Conservation (phyloP, 2,329 filamentous ascomycete genomes). For the Mariannaea sp. region DNA sequence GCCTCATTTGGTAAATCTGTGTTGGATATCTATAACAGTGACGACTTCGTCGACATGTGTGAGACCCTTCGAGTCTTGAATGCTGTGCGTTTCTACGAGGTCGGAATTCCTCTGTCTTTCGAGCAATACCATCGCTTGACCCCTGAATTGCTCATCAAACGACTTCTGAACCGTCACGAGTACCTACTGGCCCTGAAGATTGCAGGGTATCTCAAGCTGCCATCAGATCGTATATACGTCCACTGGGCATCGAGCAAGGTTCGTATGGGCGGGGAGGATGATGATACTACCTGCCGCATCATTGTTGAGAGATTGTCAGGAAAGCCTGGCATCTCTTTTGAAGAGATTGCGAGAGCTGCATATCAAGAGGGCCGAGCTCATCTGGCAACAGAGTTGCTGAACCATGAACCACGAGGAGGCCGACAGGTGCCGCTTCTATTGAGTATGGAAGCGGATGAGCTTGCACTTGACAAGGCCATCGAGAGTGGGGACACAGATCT, state of each 20-base stretch:
- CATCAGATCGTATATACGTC: constrained; percentile 89
- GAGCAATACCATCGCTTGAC: constrained; percentile 93
- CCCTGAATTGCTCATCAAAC: constrained; percentile 82
- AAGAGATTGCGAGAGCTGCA: constrained; percentile 88
- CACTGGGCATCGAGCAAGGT: constrained; percentile 98
- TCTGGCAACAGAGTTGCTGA: constrained; percentile 88
- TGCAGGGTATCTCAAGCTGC: constrained; percentile 82
- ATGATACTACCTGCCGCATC: constrained; percentile 82
- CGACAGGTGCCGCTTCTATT: constrained; percentile 92
- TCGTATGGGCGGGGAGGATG: constrained; percentile 79
- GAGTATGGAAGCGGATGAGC: constrained; percentile 93
- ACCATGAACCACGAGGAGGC: constrained; percentile 93
- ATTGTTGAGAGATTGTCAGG: constrained; percentile 86
- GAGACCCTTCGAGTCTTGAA: constrained; percentile 92
- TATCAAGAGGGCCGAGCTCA: constrained; percentile 90
- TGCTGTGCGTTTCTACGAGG: constrained; percentile 86
- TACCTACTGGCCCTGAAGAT: constrained; percentile 89
- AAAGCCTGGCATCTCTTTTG: constrained; percentile 93
- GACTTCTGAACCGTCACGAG: constrained; percentile 86
- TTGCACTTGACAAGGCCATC: constrained; percentile 94
- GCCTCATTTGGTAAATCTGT: constrained; percentile 98
- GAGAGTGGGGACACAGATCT: constrained; percentile 95
- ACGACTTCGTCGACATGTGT: constrained; percentile 98
- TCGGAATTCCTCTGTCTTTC: constrained; percentile 88
- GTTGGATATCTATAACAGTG: constrained; percentile 94